These are phyloP conservation scores for Epichloe elymi DNA, from an alignment of 2,329 filamentous ascomycete species.

Conservation along the genomic window DNA sequence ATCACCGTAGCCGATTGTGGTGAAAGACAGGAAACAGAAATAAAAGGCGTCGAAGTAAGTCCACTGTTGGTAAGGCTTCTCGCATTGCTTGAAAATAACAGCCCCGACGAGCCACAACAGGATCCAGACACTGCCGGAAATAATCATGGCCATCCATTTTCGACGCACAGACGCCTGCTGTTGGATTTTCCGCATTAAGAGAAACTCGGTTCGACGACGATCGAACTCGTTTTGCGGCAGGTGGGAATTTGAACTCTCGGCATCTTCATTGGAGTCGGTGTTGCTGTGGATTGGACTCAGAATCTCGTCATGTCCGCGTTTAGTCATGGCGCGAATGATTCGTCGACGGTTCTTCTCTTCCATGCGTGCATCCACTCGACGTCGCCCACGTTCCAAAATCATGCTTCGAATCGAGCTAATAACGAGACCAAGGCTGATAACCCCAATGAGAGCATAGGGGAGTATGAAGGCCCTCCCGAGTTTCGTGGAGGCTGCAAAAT, in stretches of 20 bases:
- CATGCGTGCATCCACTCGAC: constrained; percentile 41
- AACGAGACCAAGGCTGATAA: constrained; percentile 74
- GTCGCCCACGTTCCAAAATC: constrained; percentile 43
- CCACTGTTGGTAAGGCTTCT: constrained; percentile 44
- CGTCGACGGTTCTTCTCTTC: constrained; percentile 44
- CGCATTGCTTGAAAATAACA: constrained; percentile 50
- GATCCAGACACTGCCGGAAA: constrained; percentile 56
- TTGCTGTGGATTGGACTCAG: constrained; percentile 32
- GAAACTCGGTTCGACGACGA: constrained; percentile 57
- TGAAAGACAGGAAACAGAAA: constrained; percentile 70
- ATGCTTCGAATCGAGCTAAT: constrained; percentile 64
- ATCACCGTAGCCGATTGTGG: constrained; percentile 84
- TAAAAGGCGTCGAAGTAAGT: constrained; percentile 73
- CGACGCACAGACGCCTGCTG: constrained; percentile 48
- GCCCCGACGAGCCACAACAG: constrained; percentile 73
- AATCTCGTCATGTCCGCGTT: constrained; percentile 31
- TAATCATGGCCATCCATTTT: constrained; percentile 58
- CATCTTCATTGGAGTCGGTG: constrained; percentile 5
- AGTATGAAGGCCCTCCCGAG: constrained; percentile 61
- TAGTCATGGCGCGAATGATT: constrained; percentile 31
- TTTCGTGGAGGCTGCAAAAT: constrained; percentile 33
- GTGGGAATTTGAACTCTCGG: constrained; percentile 4
- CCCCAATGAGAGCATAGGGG: constrained; percentile 71
- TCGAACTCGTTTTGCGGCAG: constrained; percentile 32
- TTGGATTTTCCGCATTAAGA: constrained; percentile 74